phyloP scores from a whole-genome alignment of 2,329 filamentous ascomycete genomes.

The Aspergillus sp. region DNA sequence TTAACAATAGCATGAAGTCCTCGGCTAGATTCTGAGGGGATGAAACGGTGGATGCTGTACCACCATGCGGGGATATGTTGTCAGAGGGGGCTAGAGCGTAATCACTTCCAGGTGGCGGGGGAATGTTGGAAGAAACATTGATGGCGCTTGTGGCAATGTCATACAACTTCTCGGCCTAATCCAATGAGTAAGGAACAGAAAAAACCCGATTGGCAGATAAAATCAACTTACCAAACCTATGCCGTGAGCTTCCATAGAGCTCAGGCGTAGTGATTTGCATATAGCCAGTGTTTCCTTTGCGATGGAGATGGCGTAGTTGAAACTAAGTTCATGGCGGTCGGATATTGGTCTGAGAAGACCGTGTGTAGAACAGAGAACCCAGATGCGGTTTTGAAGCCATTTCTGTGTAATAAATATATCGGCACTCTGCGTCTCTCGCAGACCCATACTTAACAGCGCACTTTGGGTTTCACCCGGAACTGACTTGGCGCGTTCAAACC shows the following conservation, averaged over 20 bases:
- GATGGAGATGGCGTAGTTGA: slow-evolving; percentile 32
- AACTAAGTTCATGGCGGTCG: slow-evolving; percentile 32
- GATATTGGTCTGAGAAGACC: slow-evolving; percentile 30
- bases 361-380: slow-evolving; percentile 38
- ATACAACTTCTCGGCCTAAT: slow-evolving; percentile 35
- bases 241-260: slow-evolving; percentile 41
- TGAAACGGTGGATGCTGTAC: background rate
- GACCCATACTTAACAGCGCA: slow-evolving; percentile 18
- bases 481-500: slow-evolving; percentile 29
- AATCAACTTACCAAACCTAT: slow-evolving; percentile 29
- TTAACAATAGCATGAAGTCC: slow-evolving; percentile 27
- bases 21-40: slow-evolving; percentile 19
- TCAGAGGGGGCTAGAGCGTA: slow-evolving; percentile 3
- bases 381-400: slow-evolving; percentile 40
- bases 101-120: slow-evolving; percentile 14
- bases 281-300: slow-evolving; percentile 30
- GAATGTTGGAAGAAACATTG: slow-evolving; percentile 23
- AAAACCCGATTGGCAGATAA: background rate
- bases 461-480: slow-evolving; percentile 13
- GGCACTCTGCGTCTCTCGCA: slow-evolving; percentile 37
- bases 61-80: slow-evolving; percentile 11
- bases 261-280: slow-evolving; percentile 26
- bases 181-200: slow-evolving; percentile 1
- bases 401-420: slow-evolving; percentile 41
- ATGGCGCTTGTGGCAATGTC: slow-evolving; percentile 32